Percentiles rank a stretch among this genome's conserved stretches.
Evolutionary conservation across 768 basidiomycete genomes (phyloP).

Genomic region (Trametes sanguinea): DNA sequence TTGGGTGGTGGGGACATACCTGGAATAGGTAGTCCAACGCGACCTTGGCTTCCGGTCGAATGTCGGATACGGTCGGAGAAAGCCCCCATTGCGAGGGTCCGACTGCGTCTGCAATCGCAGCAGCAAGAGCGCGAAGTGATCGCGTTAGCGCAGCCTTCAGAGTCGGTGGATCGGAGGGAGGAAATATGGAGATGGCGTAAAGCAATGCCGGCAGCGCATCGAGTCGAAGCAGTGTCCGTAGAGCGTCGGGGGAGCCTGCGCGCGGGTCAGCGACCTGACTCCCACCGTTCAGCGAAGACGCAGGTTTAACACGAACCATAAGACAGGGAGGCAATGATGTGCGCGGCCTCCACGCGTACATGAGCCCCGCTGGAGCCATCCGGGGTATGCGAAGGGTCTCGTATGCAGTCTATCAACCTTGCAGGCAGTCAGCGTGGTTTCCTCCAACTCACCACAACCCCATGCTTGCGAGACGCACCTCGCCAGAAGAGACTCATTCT

Average conservation of each 20-base stretch:
- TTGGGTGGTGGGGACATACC: conserved; percentile 36
- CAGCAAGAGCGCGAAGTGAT: conserved; percentile 59
- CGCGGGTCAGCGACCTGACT: background rate
- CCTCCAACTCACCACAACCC: background rate
- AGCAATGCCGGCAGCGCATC: conserved; percentile 64
- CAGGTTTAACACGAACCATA: conserved; percentile 47
- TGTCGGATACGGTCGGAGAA: conserved; percentile 39
- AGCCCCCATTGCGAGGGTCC: conserved; percentile 75
- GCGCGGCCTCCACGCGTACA: conserved; percentile 70
- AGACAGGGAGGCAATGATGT: conserved; percentile 71
- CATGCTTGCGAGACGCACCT: conserved; percentile 43
- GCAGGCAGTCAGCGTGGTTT: background rate
- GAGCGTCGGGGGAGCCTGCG: conserved; percentile 61
- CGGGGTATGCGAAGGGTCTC: conserved; percentile 38
- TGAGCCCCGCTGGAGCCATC: conserved; percentile 46
- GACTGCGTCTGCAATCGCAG: conserved; percentile 63
- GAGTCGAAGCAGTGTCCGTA: conserved; percentile 55
- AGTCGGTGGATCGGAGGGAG: conserved; percentile 37
- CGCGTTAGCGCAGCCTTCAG: conserved; percentile 63
- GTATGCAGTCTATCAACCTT: conserved; percentile 66
- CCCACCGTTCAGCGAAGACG: background rate
- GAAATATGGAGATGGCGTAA: conserved; percentile 57
- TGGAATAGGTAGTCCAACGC: conserved; percentile 64
- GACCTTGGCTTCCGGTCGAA: conserved; percentile 52
- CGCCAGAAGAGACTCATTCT: conserved; percentile 57